A percentile compares a stretch with the other conserved stretches of the same genome.
Conservation (phyloP, 441 rosid species). For the Melastoma candidum region DNA sequence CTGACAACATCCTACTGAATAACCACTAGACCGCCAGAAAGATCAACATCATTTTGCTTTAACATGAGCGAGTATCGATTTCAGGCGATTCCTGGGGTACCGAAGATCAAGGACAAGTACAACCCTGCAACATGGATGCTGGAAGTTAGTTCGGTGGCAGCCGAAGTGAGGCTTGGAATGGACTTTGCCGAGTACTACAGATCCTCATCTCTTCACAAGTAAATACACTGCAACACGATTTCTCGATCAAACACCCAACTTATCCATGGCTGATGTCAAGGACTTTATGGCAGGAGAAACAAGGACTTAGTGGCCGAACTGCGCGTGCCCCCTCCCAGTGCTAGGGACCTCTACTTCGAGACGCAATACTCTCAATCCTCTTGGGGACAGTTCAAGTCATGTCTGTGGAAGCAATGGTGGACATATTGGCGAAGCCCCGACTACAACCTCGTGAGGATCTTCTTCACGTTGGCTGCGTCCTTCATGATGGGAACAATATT, state of each 20-base stretch:
- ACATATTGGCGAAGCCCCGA: conserved; percentile 98
- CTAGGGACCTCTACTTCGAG: conserved; percentile 51
- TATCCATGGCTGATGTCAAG: too few species aligned
- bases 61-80: too few species aligned
- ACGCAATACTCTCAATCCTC: conserved; percentile 46
- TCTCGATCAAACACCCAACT: too few species aligned
- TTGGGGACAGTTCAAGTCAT: conserved; percentile 82
- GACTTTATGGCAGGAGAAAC: conserved; percentile 40
- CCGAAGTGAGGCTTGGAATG: conserved; percentile 13
- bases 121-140: conserved; percentile 13
- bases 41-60: too few species aligned
- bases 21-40: too few species aligned
- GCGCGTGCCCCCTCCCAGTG: conserved; percentile 57
- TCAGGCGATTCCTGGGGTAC: conserved; percentile 11
- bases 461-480: conserved; percentile 54
- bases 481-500: conserved; percentile 62
- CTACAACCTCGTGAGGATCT: conserved; percentile 67
- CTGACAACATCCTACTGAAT: too few species aligned
- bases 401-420: conserved; percentile 90
- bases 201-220: conserved; percentile 49
- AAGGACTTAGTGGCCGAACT: conserved; percentile 62
- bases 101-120: conserved; percentile 11
- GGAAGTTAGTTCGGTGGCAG: conserved; percentile 6
- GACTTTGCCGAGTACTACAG: conserved; percentile 55
- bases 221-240: conserved; percentile 14